These are phyloP conservation scores for Aspergillus sclerotialis DNA, from an alignment of 2,329 filamentous ascomycete genomes.

Conservation along the genomic window DNA sequence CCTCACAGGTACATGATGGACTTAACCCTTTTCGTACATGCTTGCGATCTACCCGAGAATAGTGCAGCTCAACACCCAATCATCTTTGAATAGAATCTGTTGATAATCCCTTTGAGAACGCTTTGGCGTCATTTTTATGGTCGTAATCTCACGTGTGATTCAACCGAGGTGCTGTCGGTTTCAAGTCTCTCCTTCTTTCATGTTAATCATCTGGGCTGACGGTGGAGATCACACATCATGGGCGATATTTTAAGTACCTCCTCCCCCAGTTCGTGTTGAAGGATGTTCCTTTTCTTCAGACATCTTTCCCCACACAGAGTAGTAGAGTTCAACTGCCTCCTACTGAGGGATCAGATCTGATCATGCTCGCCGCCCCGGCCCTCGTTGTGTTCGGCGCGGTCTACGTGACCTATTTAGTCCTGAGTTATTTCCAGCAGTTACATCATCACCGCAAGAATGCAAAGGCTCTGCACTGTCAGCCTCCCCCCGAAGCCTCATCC, in stretches of 20 bases:
- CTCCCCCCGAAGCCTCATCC: constrained; percentile 6
- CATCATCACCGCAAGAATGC: constrained; percentile 17
- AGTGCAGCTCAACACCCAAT: background rate
- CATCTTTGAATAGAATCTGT: background rate
- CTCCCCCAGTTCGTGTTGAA: background rate
- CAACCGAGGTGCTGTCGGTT: constrained; percentile 7
- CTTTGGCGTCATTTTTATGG: background rate
- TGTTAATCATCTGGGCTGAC: too few species aligned
- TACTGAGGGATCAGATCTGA: too few species aligned
- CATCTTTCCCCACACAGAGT: background rate
- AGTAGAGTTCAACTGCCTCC: too few species aligned
- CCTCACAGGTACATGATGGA: too few species aligned
- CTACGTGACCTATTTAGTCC: constrained; percentile 13
- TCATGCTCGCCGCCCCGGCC: constrained; percentile 16
- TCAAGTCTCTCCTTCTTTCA: background rate
- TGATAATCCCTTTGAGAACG: too few species aligned
- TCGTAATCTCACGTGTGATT: constrained; percentile 6
- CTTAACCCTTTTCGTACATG: constrained; percentile 6
- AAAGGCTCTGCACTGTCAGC: constrained; percentile 20
- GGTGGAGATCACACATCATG: too few species aligned
- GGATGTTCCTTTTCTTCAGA: background rate
- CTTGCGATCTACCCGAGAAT: constrained; percentile 9
- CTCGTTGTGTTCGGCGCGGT: constrained; percentile 14
- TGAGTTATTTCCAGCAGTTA: constrained; percentile 15
- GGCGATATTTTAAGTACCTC: background rate